phyloP scores from a whole-genome alignment of 768 basidiomycete genomes.

The Pisolithus microcarpus region DNA sequence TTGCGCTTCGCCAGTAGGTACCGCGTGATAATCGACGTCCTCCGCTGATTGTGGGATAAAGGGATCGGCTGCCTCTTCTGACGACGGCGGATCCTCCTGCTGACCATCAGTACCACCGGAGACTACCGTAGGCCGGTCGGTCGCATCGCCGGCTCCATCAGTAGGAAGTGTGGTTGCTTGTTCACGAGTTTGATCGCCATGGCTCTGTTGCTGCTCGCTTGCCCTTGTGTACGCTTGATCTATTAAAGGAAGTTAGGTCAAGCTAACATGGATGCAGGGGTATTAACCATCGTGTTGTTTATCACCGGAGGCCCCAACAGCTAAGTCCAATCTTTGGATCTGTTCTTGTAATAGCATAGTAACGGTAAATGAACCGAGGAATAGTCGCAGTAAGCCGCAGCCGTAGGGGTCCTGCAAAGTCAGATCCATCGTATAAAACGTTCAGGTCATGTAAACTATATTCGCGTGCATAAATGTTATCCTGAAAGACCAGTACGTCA shows the following conservation, averaged over 20 bases:
- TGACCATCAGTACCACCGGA: neutral
- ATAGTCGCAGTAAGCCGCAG: conserved; percentile 40
- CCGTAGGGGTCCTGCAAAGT: conserved; percentile 55
- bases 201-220: neutral
- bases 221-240: conserved; percentile 5
- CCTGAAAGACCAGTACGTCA: conserved; percentile 34
- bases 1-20: conserved; percentile 8
- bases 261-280: neutral
- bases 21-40: conserved; percentile 13
- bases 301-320: conserved; percentile 10
- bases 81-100: neutral
- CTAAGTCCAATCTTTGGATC: conserved; percentile 34
- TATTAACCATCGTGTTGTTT: conserved; percentile 17
- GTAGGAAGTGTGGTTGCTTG: neutral
- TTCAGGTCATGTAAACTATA: conserved; percentile 68
- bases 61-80: neutral
- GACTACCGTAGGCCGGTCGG: neutral
- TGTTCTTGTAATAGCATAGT: conserved; percentile 57
- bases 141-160: neutral
- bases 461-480: conserved; percentile 63
- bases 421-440: conserved; percentile 59
- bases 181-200: neutral
- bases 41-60: conserved; percentile 6
- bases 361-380: conserved; percentile 63
- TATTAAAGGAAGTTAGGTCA: conserved; percentile 1